Evolutionary conservation across 768 basidiomycete genomes (phyloP).

Genomic region (Lactarius hatsudake): DNA sequence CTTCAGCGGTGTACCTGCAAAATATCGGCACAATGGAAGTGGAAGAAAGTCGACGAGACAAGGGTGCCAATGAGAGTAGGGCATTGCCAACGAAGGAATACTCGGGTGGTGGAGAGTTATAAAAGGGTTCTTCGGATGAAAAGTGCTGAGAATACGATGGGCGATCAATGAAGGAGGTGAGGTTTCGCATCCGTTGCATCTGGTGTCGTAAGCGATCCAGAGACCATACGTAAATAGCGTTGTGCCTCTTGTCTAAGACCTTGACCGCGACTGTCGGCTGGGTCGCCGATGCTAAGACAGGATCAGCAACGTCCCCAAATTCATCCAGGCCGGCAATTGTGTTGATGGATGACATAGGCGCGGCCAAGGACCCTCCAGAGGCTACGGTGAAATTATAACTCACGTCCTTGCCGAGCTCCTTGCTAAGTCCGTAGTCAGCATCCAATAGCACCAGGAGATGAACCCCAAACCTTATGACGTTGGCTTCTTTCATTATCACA

Average conservation of each 20-base stretch:
- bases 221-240: conserved; percentile 90
- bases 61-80: conserved; percentile 73
- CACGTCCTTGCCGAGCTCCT: conserved; percentile 82
- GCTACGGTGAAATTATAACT: conserved; percentile 91
- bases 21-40: conserved; percentile 83
- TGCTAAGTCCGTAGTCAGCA: conserved; percentile 44
- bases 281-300: conserved; percentile 63
- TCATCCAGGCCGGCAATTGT: conserved; percentile 84
- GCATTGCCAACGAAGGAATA: conserved; percentile 94
- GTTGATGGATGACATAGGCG: conserved; percentile 80
- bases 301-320: conserved; percentile 91
- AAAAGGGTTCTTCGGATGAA: conserved; percentile 90
- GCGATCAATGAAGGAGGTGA: conserved; percentile 84
- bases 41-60: conserved; percentile 73
- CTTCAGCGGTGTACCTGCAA: conserved; percentile 91
- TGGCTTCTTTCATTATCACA: conserved; percentile 88
- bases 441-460: conserved; percentile 12
- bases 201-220: conserved; percentile 85
- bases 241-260: conserved; percentile 84
- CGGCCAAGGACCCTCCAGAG: conserved; percentile 74
- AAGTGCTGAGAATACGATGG: conserved; percentile 95
- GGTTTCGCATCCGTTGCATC: conserved; percentile 88
- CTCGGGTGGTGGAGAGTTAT: conserved; percentile 79
- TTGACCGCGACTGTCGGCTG: conserved; percentile 89
- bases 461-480: conserved; percentile 72